Evolutionary conservation across 768 basidiomycete genomes (phyloP), one percentile per base, ranked within the genome.

Genomic region (Rhodotorula toruloides): DNA sequence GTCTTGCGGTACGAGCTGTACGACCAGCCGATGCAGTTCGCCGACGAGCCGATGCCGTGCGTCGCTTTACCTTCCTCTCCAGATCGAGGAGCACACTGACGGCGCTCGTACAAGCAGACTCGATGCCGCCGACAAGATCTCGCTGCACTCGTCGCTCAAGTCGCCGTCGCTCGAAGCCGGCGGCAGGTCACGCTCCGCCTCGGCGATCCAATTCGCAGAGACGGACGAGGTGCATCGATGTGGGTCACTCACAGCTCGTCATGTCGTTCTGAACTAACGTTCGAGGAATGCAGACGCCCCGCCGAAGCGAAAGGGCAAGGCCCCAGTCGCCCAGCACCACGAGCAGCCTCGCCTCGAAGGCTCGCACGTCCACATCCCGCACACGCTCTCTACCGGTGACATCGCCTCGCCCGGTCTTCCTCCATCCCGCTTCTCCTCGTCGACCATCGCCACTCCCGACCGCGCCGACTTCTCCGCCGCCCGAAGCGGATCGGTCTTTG

Each of bases 1-100:
- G 84, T 93, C 72, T 82, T 84, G 69, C 82, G 92, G 29, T 91
- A 90, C 74, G 87, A 92, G 71, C 81, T 97, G 11, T 92, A 90
- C 75, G 93, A 97, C 76, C 84, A 86, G 16, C 93, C 93, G 4
- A 83, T 96, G 74, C 87, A 87, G 39, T 63, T 31, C 29, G 46
- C 17, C 16, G 53, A 97, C 75, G 84, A 87, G 17, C 93, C 93
- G 5, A 83, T 96, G 74, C 87, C 88, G 44, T 70, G 31, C 25
- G 65, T 61, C 42, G n/a, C 39, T 14, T 22, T 11, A 10, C 37
- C 27, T 37, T 44, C 46, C 19, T 19, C 37, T 49, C 29, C 29
- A 1, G 11, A 8, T 14, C 25, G 14, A 12, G 37, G 3, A 25
- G 3, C 36, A 12, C 1, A 16, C 56, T 63, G 16, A 50, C n/a